These are phyloP conservation scores for Sporothrix schenckii DNA, from an alignment of 2,329 filamentous ascomycete species.

Conservation along the genomic window DNA sequence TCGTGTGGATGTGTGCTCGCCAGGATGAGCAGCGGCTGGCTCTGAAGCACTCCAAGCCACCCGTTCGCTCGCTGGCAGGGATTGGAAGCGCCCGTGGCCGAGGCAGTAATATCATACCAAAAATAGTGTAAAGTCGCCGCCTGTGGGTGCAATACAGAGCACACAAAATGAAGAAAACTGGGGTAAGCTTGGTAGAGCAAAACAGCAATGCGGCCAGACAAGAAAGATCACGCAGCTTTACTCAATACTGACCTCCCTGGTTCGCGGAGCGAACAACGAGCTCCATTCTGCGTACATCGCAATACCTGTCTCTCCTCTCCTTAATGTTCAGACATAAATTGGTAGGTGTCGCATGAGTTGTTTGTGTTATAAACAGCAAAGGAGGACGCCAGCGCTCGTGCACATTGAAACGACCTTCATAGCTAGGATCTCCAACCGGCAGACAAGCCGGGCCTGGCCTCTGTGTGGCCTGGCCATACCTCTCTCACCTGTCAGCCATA, in stretches of 20 bases:
- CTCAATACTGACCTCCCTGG: constrained; percentile 1
- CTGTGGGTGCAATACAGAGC: background rate
- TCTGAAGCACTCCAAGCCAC: constrained; percentile 28
- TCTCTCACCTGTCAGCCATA: constrained; percentile 4
- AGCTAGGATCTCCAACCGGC: background rate
- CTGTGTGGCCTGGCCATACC: constrained; percentile 15
- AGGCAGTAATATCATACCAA: constrained; percentile 14
- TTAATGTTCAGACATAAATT: background rate
- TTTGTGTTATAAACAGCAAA: background rate
- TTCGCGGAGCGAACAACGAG: background rate
- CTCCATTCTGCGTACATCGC: constrained; percentile 14
- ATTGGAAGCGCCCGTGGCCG: constrained; percentile 24
- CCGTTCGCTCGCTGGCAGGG: constrained; percentile 16
- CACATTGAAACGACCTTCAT: constrained; percentile 15
- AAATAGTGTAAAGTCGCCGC: background rate
- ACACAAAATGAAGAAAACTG: constrained; percentile 13
- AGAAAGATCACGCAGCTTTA: background rate
- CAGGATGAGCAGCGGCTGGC: constrained; percentile 11
- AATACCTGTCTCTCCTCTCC: constrained; percentile 17
- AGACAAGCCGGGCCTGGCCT: background rate
- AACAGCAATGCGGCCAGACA: background rate
- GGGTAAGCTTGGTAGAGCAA: constrained; percentile 23
- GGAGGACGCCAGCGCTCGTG: background rate
- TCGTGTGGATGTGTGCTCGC: background rate
- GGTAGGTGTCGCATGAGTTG: background rate